Conservation (phyloP, 495 filamentous ascomycete genomes). For the Aspergillus conjunctus region DNA sequence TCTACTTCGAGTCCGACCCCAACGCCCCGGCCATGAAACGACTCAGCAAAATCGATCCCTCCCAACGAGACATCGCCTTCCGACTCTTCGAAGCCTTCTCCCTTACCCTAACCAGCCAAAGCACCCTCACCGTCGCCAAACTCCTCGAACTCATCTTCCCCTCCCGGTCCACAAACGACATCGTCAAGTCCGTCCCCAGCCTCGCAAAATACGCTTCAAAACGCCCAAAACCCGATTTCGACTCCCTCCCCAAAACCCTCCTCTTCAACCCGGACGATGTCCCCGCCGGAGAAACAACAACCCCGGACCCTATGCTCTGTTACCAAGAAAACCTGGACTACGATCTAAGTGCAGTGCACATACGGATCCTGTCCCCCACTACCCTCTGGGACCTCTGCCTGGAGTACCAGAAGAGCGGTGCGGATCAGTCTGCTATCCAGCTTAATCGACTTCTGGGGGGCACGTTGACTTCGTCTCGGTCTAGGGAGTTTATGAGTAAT, state of each 20-base stretch:
- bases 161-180: constrained; percentile 27
- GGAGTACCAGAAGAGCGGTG: constrained; percentile 31
- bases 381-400: constrained; percentile 39
- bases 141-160: constrained; percentile 34
- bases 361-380: constrained; percentile 23
- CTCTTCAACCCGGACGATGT: constrained; percentile 10
- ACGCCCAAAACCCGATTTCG: constrained; percentile 35
- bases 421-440: constrained; percentile 21
- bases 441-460: constrained; percentile 42
- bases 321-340: constrained; percentile 44
- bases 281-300: not conserved
- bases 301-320: constrained; percentile 25
- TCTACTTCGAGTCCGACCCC: constrained; percentile 45
- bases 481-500: constrained; percentile 18
- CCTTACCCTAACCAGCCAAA: constrained; percentile 26
- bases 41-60: constrained; percentile 18
- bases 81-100: constrained; percentile 31
- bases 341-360: constrained; percentile 35
- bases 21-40: constrained; percentile 24
- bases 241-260: constrained; percentile 25
- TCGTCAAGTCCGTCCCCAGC: constrained; percentile 37
- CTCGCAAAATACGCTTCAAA: constrained; percentile 35
- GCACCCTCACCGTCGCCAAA: constrained; percentile 27
- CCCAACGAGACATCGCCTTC: constrained; percentile 17
- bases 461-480: constrained; percentile 33